Evolutionary conservation across 768 basidiomycete species (phyloP), one percentile per base, ranked within the genome.

Genomic region (Mycena floridula): DNA sequence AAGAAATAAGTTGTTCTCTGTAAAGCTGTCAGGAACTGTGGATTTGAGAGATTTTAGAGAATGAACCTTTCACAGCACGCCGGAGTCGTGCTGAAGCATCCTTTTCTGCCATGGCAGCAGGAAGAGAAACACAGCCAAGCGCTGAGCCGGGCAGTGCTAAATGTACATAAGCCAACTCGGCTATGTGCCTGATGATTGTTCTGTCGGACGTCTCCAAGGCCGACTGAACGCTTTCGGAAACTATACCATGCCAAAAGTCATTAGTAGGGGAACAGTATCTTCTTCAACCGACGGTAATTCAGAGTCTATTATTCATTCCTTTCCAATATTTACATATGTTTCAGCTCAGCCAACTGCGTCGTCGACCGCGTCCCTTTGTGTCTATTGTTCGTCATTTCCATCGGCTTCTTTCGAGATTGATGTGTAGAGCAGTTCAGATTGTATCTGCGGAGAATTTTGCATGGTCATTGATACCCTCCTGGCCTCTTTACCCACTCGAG

Each of bases 231-330:
- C n/a, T n/a, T n/a, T n/a, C n/a, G n/a, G n/a, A n/a, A n/a, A n/a
- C n/a, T n/a, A n/a, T n/a, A n/a, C n/a, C 46, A 95, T 95, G 92
- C 92, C 92, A 43, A 94, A 94, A 63, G 88, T 96, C 50, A 78
- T 93, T 57, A 91, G 90, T 3, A 79, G 89, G 52, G 92, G 88
- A 32, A 84, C 88, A 4, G 79, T 92, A 48, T 92, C 91, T 7
- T 89, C 90, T 3, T 93, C 90, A 4, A 81, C 89, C 26, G 86
- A 89, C 59, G 88, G 89, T 89, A 42, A 32, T 26, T 42, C 18
- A 18, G 11, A 3, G 20, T 42, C 12, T 32, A 7, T 25, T 25
- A n/a, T 26, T 27, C 30, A 7, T 37, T 44, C n/a, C n/a, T n/a
- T 41, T 50, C 39, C 32, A 13, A 42, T 25, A 25, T 25, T 42